Evolutionary conservation across 345 rosid species (phyloP), one percentile per base, ranked within the genome.

Genomic region (Boechera retrofracta): DNA sequence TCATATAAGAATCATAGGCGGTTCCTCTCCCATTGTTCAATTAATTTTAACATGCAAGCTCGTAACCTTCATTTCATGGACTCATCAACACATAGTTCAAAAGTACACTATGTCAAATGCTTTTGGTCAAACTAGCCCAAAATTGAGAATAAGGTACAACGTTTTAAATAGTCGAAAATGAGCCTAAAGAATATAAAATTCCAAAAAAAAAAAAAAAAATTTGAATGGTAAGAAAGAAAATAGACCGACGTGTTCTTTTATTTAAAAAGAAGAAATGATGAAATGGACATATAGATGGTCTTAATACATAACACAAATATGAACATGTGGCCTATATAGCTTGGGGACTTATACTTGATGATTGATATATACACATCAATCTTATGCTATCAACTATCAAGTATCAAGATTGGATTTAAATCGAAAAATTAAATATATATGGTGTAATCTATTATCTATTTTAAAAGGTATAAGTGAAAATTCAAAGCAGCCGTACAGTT

Each of bases 401-500:
- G 12, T 9, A 39, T 39, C 12, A 49, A 48, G 33, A 64, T 45
- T 62, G 42, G 42, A 39, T 39, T 39, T 41, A 41, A 41, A 41
- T 41, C 11, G 42, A 41, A 10, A 36, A 36, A 7, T 36, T 36
- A 9, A 36, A 36, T 36, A 9, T 41, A 26, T 42, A 4, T 63
- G 10, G 15, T 53, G 3, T 28, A 2, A 28, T 39, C 42, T 39
- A 6, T 32, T 32, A 31, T 29, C 16, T 29, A 15, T 33, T 32
- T 7, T 18, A 7, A 32, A 57, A 24, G 41, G 3, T 33, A 10
- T 57, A 32, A 32, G 52, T 47, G 52, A 31, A 65, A 45, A 13
- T 8, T 73, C 45, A 42, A 64, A 53, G 56, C 45, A 44, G 60
- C 35, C 64, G 55, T 41, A 64, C 44, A 58, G 24, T 58, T 31